Percentiles rank a stretch among this genome's conserved stretches.
These are phyloP conservation scores for Trichoderma sp. DNA, from an alignment of 2,329 filamentous ascomycete species.

Conservation along the genomic window DNA sequence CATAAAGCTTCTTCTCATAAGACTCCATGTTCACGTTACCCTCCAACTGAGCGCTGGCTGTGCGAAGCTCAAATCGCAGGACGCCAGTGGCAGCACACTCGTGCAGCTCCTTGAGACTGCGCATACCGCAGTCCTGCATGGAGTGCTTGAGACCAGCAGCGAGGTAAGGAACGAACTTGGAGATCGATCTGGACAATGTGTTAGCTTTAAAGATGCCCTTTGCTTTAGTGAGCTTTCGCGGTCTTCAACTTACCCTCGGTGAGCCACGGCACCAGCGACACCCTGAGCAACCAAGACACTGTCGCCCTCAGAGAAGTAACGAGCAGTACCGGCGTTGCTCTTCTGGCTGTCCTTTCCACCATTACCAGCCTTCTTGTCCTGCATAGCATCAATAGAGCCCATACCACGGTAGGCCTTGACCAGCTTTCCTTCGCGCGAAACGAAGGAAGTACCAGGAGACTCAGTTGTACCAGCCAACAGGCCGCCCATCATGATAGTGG, in stretches of 20 bases:
- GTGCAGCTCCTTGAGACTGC: slow-evolving; percentile 78
- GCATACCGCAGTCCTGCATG: slow-evolving; percentile 90
- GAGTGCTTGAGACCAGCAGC: slow-evolving; percentile 96
- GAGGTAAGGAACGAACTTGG: slow-evolving; percentile 95
- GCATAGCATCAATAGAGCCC: slow-evolving; percentile 99
- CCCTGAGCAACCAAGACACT: slow-evolving; percentile 94
- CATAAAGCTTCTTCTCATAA: slow-evolving; percentile 99
- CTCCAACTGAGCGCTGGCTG: slow-evolving; percentile 92
- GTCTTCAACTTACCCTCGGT: slow-evolving; percentile 61
- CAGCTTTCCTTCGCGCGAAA: slow-evolving; percentile 94
- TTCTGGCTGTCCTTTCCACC: slow-evolving; percentile 73
- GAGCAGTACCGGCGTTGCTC: slow-evolving; percentile 92
- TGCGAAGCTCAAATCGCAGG: slow-evolving; percentile 91
- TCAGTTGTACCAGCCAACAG: slow-evolving; percentile 96
- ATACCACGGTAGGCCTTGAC: slow-evolving; percentile 99
- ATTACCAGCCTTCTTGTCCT: slow-evolving; percentile 91
- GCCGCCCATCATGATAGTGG: slow-evolving; percentile 99
- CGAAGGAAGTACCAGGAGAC: slow-evolving; percentile 94
- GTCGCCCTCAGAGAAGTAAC: slow-evolving; percentile 98
- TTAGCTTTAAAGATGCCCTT: slow-evolving; percentile 38
- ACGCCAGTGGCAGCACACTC: slow-evolving; percentile 71
- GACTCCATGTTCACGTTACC: slow-evolving; percentile 98
- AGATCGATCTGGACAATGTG: slow-evolving; percentile 66
- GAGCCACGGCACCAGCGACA: slow-evolving; percentile 83
- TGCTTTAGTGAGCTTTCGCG: not conserved